Evolutionary conservation across 768 basidiomycete species (phyloP).

Genomic region (Tremella fuciformis): DNA sequence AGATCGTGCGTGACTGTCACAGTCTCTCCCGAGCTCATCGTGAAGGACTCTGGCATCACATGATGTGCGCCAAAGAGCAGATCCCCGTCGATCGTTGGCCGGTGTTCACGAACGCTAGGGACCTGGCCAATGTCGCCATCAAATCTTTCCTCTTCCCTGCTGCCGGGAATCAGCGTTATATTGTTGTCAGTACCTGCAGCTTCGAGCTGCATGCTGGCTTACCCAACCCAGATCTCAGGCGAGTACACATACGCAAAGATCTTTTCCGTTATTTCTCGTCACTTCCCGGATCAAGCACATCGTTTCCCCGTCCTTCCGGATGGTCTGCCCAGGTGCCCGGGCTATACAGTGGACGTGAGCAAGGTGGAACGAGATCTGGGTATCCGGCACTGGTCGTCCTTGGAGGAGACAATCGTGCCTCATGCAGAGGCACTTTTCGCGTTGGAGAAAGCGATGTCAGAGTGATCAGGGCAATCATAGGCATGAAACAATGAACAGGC

Average conservation of each 20-base stretch:
- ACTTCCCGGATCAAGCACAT: slow-evolving; percentile 6
- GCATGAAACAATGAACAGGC: not conserved
- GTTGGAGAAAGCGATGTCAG: not conserved
- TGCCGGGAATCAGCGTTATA: not conserved
- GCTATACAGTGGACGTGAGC: slow-evolving; percentile 7
- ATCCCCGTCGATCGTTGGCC: slow-evolving; percentile 1
- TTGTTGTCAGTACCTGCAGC: not conserved
- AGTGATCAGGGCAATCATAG: not conserved
- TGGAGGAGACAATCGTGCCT: slow-evolving; percentile 8
- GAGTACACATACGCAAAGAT: slow-evolving; percentile 10
- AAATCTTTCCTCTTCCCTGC: not conserved
- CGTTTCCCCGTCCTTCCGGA: slow-evolving; percentile 1
- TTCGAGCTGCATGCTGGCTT: not conserved
- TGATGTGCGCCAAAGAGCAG: not conserved
- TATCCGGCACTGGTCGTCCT: not conserved
- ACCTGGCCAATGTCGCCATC: not conserved
- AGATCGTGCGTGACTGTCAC: not conserved
- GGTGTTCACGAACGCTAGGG: not conserved
- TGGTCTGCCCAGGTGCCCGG: too few relatives aligned
- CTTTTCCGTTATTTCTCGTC: not conserved
- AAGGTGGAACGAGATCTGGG: slow-evolving; percentile 11
- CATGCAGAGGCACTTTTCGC: slow-evolving; percentile 7
- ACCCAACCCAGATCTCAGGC: slow-evolving; percentile 6
- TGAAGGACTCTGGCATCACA: slow-evolving; percentile 1
- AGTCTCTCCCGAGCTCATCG: not conserved